phyloP scores from a whole-genome alignment of 2,329 filamentous ascomycete genomes.

The Calycina marina region DNA sequence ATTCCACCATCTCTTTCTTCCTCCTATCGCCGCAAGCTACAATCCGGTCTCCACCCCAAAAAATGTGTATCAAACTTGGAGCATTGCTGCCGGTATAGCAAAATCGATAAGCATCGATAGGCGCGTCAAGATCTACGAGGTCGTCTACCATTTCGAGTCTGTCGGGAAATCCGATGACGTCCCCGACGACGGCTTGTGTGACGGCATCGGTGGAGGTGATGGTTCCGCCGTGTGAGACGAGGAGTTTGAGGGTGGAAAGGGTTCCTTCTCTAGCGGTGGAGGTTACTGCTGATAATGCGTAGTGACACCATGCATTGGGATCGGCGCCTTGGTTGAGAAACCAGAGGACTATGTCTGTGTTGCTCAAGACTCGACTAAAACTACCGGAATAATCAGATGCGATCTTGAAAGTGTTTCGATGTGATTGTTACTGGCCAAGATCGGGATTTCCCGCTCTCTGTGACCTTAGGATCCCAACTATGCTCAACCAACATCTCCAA shows the following conservation, averaged over 20 bases:
- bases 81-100: background rate
- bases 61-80: background rate
- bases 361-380: background rate
- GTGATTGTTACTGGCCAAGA: constrained; percentile 1
- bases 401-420: background rate
- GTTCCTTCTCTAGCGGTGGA: background rate
- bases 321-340: constrained; percentile 1
- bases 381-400: background rate
- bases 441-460: no score
- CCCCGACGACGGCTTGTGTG: background rate
- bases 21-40: background rate
- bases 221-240: background rate
- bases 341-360: background rate
- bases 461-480: background rate
- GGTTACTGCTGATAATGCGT: background rate
- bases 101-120: background rate
- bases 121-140: background rate
- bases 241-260: background rate
- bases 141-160: background rate
- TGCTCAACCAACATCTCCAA: background rate
- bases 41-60: background rate
- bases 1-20: constrained; percentile 1
- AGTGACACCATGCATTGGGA: background rate
- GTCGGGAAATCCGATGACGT: background rate
- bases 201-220: background rate